These are phyloP conservation scores for Trametopsis cervina DNA, from an alignment of 768 basidiomycete genomes.

Conservation along the genomic window DNA sequence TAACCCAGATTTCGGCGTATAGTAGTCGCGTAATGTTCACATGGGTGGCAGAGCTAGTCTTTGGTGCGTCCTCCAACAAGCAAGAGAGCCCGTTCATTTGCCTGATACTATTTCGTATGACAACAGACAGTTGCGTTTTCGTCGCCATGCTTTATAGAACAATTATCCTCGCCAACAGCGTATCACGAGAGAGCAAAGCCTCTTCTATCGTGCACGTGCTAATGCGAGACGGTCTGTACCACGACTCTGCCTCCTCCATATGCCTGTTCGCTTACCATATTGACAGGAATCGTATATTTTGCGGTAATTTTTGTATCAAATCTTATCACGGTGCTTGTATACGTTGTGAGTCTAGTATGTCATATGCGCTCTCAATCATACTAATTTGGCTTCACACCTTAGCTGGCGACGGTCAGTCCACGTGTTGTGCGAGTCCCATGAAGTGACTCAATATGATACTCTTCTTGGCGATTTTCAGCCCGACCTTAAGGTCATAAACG, in stretches of 20 bases:
- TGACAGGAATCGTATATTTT: conserved; percentile 21
- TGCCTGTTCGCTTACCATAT: too few relatives aligned
- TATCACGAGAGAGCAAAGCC: conserved; percentile 12
- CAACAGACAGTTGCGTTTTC: conserved; percentile 21
- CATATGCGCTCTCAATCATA: background rate
- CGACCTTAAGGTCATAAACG: conserved; percentile 22
- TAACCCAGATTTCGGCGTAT: too few relatives aligned
- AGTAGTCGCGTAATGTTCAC: conserved; percentile 20
- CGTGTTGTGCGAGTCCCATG: too few relatives aligned
- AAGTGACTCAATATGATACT: too few relatives aligned
- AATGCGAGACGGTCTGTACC: conserved; percentile 20
- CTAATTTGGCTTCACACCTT: too few relatives aligned
- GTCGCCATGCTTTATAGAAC: conserved; percentile 20
- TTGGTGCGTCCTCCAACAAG: conserved; percentile 12
- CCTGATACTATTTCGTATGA: conserved; percentile 1
- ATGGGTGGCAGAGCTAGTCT: conserved; percentile 23
- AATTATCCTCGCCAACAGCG: conserved; percentile 15
- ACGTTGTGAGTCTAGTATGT: conserved; percentile 12
- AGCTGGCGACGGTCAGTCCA: too few relatives aligned
- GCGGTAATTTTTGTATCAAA: conserved; percentile 20
- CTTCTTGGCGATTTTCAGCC: too few relatives aligned
- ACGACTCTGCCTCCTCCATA: background rate
- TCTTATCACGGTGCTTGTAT: conserved; percentile 18
- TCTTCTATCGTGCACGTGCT: conserved; percentile 18
- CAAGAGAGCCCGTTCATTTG: background rate